Percentiles rank a stretch among this genome's conserved stretches.
phyloP scores from a whole-genome alignment of 108 stramenopile genomes.

The Fragilariopsis cylindrus region DNA sequence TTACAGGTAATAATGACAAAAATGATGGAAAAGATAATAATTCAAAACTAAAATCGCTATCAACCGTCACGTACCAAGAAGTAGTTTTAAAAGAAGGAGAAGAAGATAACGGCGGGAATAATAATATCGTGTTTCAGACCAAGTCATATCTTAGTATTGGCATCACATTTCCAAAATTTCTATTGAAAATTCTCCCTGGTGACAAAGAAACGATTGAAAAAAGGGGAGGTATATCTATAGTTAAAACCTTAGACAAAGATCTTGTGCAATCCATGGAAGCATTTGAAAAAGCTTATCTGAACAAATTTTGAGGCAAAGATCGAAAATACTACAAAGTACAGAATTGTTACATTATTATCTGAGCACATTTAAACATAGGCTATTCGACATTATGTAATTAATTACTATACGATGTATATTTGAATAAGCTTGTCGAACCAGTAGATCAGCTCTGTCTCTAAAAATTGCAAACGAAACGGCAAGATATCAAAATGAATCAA shows the following conservation, averaged over 20 bases:
- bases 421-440: too few species aligned
- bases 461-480: too few species aligned
- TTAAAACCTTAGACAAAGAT: constrained; percentile 41
- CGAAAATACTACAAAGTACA: not conserved
- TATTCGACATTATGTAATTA: too few species aligned
- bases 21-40: constrained; percentile 2
- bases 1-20: constrained; percentile 36
- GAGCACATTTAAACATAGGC: too few species aligned
- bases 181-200: constrained; percentile 46
- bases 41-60: not conserved
- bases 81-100: too few species aligned
- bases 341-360: not conserved
- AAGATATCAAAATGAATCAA: too few species aligned
- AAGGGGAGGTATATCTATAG: constrained; percentile 30
- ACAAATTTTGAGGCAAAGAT: constrained; percentile 1
- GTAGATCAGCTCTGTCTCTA: too few species aligned
- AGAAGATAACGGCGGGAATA: not conserved
- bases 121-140: constrained; percentile 17
- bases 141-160: constrained; percentile 21
- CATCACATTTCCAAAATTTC: constrained; percentile 41
- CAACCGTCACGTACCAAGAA: constrained; percentile 23
- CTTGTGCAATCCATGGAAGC: constrained; percentile 28
- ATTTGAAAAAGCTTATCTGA: constrained; percentile 31
- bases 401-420: too few species aligned
- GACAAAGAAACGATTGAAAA: constrained; percentile 54